Percentiles rank a stretch among this genome's conserved stretches.
Conservation (phyloP, 805 yeast species). For the Cyberlindnera nakhonratchasimensis region DNA sequence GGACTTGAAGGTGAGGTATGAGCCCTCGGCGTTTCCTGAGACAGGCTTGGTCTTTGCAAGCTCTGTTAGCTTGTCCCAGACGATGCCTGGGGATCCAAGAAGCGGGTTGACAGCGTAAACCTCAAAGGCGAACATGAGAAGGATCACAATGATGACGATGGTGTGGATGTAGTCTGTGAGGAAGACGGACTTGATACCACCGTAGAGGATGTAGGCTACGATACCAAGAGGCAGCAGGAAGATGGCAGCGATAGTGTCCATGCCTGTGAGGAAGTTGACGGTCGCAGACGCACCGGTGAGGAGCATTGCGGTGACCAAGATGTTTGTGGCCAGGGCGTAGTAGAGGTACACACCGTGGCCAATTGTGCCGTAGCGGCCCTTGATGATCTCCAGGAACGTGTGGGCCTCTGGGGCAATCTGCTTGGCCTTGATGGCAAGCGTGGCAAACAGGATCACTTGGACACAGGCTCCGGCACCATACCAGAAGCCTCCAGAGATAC, state of each 20-base stretch:
- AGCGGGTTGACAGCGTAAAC: slow-evolving; percentile 65
- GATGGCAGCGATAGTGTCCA: slow-evolving; percentile 77
- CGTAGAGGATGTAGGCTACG: slow-evolving; percentile 67
- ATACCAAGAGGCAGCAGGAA: slow-evolving; percentile 81
- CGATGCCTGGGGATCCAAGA: slow-evolving; percentile 79
- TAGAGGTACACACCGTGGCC: slow-evolving; percentile 70
- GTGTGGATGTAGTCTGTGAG: slow-evolving; percentile 81
- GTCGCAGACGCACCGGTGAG: slow-evolving; percentile 89
- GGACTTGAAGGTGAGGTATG: slow-evolving; percentile 84
- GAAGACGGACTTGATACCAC: slow-evolving; percentile 82
- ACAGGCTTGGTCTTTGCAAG: slow-evolving; percentile 63
- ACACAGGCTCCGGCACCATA: slow-evolving; percentile 92
- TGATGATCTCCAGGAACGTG: slow-evolving; percentile 82
- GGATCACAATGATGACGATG: slow-evolving; percentile 70
- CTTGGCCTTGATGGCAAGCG: slow-evolving; percentile 84
- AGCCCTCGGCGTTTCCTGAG: slow-evolving; percentile 78
- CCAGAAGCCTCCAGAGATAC: slow-evolving; percentile 63
- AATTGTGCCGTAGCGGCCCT: slow-evolving; percentile 71
- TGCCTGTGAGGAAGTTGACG: slow-evolving; percentile 75
- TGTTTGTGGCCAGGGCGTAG: slow-evolving; percentile 84
- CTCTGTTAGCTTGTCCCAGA: slow-evolving; percentile 68
- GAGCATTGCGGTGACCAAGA: slow-evolving; percentile 89
- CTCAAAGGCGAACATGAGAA: slow-evolving; percentile 76
- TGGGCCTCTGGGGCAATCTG: slow-evolving; percentile 90
- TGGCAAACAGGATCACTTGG: slow-evolving; percentile 82